Base-by-base conservation (phyloP, 768 basidiomycete species). In the Mrakia gelida region DNA sequence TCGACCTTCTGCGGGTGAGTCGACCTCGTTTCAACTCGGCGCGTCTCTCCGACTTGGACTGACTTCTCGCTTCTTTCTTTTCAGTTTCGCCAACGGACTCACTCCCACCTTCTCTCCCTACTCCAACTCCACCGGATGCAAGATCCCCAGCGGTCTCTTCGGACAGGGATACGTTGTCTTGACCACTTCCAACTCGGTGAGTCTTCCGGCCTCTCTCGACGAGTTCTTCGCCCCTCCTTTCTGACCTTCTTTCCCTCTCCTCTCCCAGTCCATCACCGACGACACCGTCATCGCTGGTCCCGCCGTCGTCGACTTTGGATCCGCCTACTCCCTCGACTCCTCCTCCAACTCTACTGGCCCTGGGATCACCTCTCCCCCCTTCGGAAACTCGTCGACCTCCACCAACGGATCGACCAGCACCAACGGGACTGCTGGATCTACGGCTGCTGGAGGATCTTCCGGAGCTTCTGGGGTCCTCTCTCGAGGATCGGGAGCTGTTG, bases 11-110 rank as follows among this genome's bases (percentile, higher is more conserved):
- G 71, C 71, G 71, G 49, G 49, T 68, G 38, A 32, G 32, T 41
- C 32, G 10, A 6, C 16, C 34, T 67, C 32, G 4, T 38, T 67
- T 38, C 34, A 6, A 3, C n/a, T 63, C 62, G 26, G 13, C 62
- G 15, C n/a, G 11, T 18, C 26, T 71, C 21, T 26, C 45, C 18
- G 21, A 28, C 45, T 45, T 38, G 38, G 38, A 38, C 30, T 68
- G 65, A 43, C 28, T n/a, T 13, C 68, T 13, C 15, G 0, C 70
- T 71, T 54, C 45, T 28, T 72, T 21, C 52, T 15, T 26, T 23
- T 49, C 52, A 72, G 71, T 54, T 75, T 75, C 73, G 59, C 73
- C 73, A 62, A 75, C 26, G 59, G 73, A 10, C 41, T 75, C 13
- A 32, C 54, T 21, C 59, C 62, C 28, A 32, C 21, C 16, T 75